Percentiles rank a stretch among this genome's conserved stretches.
Conservation (phyloP, 2,329 filamentous ascomycete species). For the Aspergillus costaricaensis region DNA sequence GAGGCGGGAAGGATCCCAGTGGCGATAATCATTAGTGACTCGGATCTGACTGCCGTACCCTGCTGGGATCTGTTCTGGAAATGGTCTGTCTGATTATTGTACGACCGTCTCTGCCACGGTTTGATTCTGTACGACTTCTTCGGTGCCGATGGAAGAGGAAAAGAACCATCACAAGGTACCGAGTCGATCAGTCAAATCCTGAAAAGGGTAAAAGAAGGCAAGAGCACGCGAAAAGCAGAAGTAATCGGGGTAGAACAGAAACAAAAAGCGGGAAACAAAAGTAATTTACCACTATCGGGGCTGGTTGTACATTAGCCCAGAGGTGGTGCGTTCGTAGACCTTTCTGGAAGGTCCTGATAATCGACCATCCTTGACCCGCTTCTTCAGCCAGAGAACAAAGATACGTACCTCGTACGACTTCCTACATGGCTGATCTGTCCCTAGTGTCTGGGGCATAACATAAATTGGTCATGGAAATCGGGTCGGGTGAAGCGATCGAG, state of each 20-base stretch:
- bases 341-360: constrained; percentile 4
- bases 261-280: not conserved
- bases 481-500: not conserved
- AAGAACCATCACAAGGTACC: not conserved
- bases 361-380: constrained; percentile 2
- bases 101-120: not conserved
- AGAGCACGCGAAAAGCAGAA: not conserved
- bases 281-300: not conserved
- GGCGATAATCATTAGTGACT: constrained; percentile 8
- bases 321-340: not conserved
- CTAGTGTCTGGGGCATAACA: too few species aligned
- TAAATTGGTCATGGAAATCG: too few species aligned
- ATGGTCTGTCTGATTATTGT: not conserved
- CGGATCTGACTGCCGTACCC: constrained; percentile 10
- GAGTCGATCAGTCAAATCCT: not conserved
- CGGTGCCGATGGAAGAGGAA: not conserved
- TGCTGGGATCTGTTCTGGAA: constrained; percentile 4
- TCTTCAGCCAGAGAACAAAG: not conserved
- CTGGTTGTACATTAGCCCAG: not conserved
- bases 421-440: too few species aligned
- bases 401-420: too few species aligned
- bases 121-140: not conserved
- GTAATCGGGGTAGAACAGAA: not conserved
- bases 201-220: not conserved
- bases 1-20: constrained; percentile 12